Conservation (phyloP, 495 filamentous ascomycete species). For the Aspergillus heteromorphus region DNA sequence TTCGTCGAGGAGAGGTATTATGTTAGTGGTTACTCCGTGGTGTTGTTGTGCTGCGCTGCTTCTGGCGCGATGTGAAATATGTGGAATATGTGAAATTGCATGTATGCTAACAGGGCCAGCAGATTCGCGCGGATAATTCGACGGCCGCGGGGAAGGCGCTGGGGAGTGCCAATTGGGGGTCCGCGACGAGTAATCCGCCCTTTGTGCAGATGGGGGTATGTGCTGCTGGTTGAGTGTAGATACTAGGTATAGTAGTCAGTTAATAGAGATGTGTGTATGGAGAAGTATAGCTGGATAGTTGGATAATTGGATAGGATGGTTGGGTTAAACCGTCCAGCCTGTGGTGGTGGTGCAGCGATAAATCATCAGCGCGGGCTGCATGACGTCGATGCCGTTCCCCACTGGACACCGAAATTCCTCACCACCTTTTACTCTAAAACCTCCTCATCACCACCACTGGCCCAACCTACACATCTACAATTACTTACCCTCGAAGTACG, state of each 20-base stretch:
- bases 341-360: slow-evolving; percentile 1
- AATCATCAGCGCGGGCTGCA: background rate
- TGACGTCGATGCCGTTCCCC: slow-evolving; percentile 14
- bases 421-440: background rate
- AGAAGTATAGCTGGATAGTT: background rate
- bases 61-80: background rate
- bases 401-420: background rate
- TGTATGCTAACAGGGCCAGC: background rate
- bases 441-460: background rate
- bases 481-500: background rate
- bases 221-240: background rate
- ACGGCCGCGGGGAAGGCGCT: slow-evolving; percentile 5
- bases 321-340: background rate
- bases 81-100: background rate
- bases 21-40: slow-evolving; percentile 5
- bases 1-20: slow-evolving; percentile 17
- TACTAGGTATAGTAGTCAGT: background rate
- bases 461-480: background rate
- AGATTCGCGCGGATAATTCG: slow-evolving; percentile 6
- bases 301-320: too few species aligned
- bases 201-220: slow-evolving; percentile 3
- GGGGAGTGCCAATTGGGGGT: slow-evolving; percentile 7
- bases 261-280: background rate
- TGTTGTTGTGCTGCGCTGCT: too few species aligned
- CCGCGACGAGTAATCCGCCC: slow-evolving; percentile 8